Evolutionary conservation across 139 green algal genomes (phyloP), one percentile per base, ranked within the genome.

Genomic region (Trebouxia sp.): DNA sequence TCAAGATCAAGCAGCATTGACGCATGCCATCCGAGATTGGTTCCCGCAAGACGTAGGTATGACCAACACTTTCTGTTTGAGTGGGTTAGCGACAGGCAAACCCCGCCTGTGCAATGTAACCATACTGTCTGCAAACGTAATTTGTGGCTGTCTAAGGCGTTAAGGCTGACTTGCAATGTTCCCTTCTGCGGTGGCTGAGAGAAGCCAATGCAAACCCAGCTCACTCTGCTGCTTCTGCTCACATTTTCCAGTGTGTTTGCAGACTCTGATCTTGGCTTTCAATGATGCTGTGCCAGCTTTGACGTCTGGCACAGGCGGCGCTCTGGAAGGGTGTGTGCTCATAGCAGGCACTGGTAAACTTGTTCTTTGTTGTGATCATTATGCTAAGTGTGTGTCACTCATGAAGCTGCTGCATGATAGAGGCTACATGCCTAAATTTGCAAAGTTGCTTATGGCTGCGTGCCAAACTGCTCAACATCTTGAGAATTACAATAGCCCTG

Each of bases 281-380:
- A 79, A 79, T 55, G 72, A 79, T 79, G 45, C 72, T 37, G 72
- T 79, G 72, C 10, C 72, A 1, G 72, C 72, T 24, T 22, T 79
- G n/a, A 17, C 30, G 2, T 62, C 45, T 32, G 72, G 72, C 10
- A 79, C 72, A 32, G 45, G 32, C 7, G 72, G 72, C 15, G 45
- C 30, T 5, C 47, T 79, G 45, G 32, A 62, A 5, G 72, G 72
- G 14, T 45, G 47, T 47, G 45, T 79, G 4, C 72, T 79, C 72
- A 79, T 79, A 32, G 72, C 72, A 32, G 72, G 72, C 72, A 79
- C 72, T 47, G 72, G 72, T 62, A 8, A 47, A 32, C 15, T 5
- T 24, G 45, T 20, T 24, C 15, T 5, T 69, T 69, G 56, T 35
- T 38, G 17, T 69, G 14, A 17, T 28, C 50, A 2, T 58, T 58